Percentiles rank a stretch among this genome's conserved stretches.
Conservation (phyloP, 2,329 filamentous ascomycete species). For the Mycocentrospora acerina region DNA sequence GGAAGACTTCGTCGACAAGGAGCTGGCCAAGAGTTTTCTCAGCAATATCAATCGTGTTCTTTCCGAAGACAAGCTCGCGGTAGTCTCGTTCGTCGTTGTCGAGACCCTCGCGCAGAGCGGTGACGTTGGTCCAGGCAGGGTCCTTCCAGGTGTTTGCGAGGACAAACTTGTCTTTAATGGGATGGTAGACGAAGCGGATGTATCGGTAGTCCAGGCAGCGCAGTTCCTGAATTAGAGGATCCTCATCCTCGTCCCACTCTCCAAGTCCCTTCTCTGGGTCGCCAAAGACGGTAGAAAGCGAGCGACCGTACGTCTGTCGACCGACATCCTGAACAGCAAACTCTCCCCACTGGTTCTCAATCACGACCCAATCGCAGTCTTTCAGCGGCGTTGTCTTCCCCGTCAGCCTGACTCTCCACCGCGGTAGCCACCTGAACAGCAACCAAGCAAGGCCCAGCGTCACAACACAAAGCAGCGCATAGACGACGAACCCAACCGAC, state of each 20-base stretch:
- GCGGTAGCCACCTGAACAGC: constrained; percentile 84
- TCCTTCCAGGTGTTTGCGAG: constrained; percentile 93
- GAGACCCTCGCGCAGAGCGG: constrained; percentile 73
- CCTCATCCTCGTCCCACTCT: constrained; percentile 70
- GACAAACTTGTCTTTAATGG: constrained; percentile 83
- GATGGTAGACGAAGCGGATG: constrained; percentile 89
- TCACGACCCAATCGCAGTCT: constrained; percentile 85
- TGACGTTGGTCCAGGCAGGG: constrained; percentile 79
- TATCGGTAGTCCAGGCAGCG: constrained; percentile 89
- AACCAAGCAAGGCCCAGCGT: constrained; percentile 81
- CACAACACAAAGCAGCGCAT: constrained; percentile 68
- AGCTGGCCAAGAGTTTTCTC: constrained; percentile 83
- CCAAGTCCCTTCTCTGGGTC: constrained; percentile 64
- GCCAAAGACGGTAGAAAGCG: constrained; percentile 71
- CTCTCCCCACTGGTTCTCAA: constrained; percentile 98
- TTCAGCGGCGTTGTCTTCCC: constrained; percentile 69
- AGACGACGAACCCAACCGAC: constrained; percentile 65
- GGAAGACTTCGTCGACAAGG: constrained; percentile 90
- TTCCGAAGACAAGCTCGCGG: constrained; percentile 83
- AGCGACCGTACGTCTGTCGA: constrained; percentile 59
- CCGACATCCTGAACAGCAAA: constrained; percentile 74
- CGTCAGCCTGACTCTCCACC: constrained; percentile 76
- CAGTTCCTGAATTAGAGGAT: constrained; percentile 74
- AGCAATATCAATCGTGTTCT: constrained; percentile 88
- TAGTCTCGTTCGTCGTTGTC: constrained; percentile 85